A percentile compares a stretch with the other conserved stretches of the same genome.
phyloP scores from a whole-genome alignment of 2,329 filamentous ascomycete species.

The Penicillium sp. region DNA sequence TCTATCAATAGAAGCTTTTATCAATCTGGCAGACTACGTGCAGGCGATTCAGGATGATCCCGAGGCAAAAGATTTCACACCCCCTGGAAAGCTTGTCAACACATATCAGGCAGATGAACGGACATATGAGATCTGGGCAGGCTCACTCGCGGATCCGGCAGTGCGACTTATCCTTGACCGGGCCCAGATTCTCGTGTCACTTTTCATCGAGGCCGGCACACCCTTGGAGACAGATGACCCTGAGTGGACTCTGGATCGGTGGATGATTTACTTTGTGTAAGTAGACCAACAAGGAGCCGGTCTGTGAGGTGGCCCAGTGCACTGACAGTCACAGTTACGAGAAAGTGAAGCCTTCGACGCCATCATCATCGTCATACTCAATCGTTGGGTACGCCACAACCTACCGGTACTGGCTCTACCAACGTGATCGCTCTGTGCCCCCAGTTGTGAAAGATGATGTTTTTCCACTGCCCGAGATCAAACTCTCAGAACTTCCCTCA shows the following conservation, averaged over 20 bases:
- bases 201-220: constrained; percentile 92
- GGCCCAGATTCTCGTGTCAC: constrained; percentile 72
- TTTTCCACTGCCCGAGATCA: constrained; percentile 39
- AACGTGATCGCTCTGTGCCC: constrained; percentile 33
- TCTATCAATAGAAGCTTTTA: constrained; percentile 56
- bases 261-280: constrained; percentile 87
- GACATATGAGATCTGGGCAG: constrained; percentile 78
- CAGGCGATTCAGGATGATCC: constrained; percentile 46
- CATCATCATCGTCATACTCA: constrained; percentile 58
- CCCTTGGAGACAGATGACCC: constrained; percentile 65
- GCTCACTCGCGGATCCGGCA: constrained; percentile 62
- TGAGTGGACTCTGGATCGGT: constrained; percentile 69
- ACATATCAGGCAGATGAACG: constrained; percentile 57
- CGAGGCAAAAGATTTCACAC: constrained; percentile 50
- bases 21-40: constrained; percentile 57
- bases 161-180: constrained; percentile 69
- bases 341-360: constrained; percentile 40
- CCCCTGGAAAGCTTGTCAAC: constrained; percentile 67
- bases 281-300: constrained; percentile 1
- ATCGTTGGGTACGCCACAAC: constrained; percentile 88
- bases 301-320: too few species aligned
- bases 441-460: constrained; percentile 40
- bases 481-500: constrained; percentile 61
- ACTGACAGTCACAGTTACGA: constrained; percentile 47
- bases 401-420: constrained; percentile 70